Evolutionary conservation across 495 filamentous ascomycete genomes (phyloP).

Genomic region (Clavariopsis aquatica): DNA sequence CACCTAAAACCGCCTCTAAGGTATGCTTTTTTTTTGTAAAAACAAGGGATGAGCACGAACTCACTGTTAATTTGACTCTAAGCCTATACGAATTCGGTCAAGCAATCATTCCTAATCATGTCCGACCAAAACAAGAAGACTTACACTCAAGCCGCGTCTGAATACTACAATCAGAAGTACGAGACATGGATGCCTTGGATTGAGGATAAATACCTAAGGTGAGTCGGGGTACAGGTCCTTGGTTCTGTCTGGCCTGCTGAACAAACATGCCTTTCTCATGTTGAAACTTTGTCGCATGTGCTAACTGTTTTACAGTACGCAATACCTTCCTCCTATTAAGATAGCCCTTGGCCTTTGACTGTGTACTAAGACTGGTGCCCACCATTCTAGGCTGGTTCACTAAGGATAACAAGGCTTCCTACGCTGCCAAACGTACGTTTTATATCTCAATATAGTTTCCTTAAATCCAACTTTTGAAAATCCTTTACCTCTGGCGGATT

Average conservation of each 20-base stretch:
- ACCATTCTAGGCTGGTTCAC: constrained; percentile 71
- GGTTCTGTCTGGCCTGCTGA: too few relatives aligned
- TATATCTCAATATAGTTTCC: background rate
- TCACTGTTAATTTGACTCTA: background rate
- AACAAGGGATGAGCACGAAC: too few relatives aligned
- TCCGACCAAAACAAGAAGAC: constrained; percentile 37
- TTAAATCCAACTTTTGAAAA: background rate
- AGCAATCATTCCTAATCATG: constrained; percentile 8
- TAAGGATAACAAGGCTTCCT: constrained; percentile 71
- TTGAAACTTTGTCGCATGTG: too few relatives aligned
- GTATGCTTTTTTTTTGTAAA: too few relatives aligned
- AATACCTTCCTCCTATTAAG: too few relatives aligned
- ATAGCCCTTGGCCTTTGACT: too few relatives aligned
- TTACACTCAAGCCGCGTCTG: constrained; percentile 56
- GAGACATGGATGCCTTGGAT: constrained; percentile 75
- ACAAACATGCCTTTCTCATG: too few relatives aligned
- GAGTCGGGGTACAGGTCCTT: too few relatives aligned
- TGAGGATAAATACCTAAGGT: constrained; percentile 68
- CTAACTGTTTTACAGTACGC: too few relatives aligned
- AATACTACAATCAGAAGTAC: constrained; percentile 65
- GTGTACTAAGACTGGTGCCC: too few relatives aligned
- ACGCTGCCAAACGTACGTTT: constrained; percentile 59
- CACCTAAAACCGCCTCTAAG: too few relatives aligned
- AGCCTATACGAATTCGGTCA: background rate
- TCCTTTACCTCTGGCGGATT: too few relatives aligned